These are phyloP conservation scores for Hypoxylon fragiforme DNA, from an alignment of 495 filamentous ascomycete species.

Conservation along the genomic window DNA sequence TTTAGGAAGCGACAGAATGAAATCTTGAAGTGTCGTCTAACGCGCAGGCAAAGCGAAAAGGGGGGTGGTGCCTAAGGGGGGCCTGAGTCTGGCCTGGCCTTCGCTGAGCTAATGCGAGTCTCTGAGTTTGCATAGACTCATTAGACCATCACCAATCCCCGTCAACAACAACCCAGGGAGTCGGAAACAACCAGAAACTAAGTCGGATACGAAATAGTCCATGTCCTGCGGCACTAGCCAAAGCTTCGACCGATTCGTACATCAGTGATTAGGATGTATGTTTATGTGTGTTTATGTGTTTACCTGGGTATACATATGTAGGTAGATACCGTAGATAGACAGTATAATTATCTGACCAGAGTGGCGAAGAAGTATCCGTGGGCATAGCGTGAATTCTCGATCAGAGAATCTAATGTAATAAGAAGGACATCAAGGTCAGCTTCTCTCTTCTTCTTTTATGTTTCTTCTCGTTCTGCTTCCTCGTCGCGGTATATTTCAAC, in stretches of 20 bases:
- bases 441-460: too few relatives aligned
- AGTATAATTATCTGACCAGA: constrained; percentile 2
- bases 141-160: constrained; percentile 16
- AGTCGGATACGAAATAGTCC: constrained; percentile 16
- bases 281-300: background rate
- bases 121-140: constrained; percentile 27
- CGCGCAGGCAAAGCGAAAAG: constrained; percentile 10
- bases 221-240: constrained; percentile 31
- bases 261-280: background rate
- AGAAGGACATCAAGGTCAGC: constrained; percentile 15
- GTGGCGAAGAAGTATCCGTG: constrained; percentile 1
- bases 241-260: constrained; percentile 31
- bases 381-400: constrained; percentile 15
- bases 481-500: too few relatives aligned
- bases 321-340: background rate
- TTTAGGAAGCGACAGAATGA: constrained; percentile 13
- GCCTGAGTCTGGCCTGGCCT: constrained; percentile 23
- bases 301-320: background rate
- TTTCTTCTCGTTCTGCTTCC: too few relatives aligned
- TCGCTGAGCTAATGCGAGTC: constrained; percentile 23
- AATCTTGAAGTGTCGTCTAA: constrained; percentile 30
- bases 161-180: constrained; percentile 22
- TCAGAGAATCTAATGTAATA: background rate
- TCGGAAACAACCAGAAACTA: constrained; percentile 22
- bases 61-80: background rate